These are phyloP conservation scores for Coemansia sp. DNA, from an alignment of 192 early-diverging fungal genomes.

Conservation along the genomic window DNA sequence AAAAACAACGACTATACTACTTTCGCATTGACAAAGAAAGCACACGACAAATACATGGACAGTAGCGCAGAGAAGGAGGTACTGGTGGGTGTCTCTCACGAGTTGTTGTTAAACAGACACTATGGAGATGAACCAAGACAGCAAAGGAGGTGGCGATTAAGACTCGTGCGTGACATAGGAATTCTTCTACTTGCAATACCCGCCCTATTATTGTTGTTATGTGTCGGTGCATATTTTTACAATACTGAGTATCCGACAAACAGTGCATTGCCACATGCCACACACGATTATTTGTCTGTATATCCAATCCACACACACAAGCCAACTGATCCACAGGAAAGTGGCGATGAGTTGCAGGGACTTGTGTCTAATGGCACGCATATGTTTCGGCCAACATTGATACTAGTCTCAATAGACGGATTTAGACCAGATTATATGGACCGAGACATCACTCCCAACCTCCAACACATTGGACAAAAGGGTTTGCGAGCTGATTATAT, in stretches of 20 bases:
- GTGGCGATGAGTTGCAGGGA: background rate
- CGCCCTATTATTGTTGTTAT: constrained; percentile 17
- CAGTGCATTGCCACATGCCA: background rate
- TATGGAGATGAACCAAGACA: background rate
- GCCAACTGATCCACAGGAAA: background rate
- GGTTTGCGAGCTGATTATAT: constrained; percentile 55
- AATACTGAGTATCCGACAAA: constrained; percentile 14
- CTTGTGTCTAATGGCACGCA: constrained; percentile 64
- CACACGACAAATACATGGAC: background rate
- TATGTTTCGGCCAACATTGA: constrained; percentile 64
- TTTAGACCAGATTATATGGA: constrained; percentile 81
- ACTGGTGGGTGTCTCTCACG: background rate
- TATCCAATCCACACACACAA: constrained; percentile 22
- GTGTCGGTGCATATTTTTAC: constrained; percentile 22
- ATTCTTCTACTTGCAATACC: constrained; percentile 34
- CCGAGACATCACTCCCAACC: constrained; percentile 68
- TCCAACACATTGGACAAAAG: constrained; percentile 23
- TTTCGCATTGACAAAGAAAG: background rate
- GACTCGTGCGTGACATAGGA: constrained; percentile 13
- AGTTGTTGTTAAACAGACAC: background rate
- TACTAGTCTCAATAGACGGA: constrained; percentile 88
- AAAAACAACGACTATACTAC: background rate
- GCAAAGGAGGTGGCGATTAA: constrained; percentile 4
- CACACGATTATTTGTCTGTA: constrained; percentile 26
- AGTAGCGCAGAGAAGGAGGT: background rate